Evolutionary conservation across 495 filamentous ascomycete genomes (phyloP), one percentile per base, ranked within the genome.

Genomic region (Penicillium steckii): DNA sequence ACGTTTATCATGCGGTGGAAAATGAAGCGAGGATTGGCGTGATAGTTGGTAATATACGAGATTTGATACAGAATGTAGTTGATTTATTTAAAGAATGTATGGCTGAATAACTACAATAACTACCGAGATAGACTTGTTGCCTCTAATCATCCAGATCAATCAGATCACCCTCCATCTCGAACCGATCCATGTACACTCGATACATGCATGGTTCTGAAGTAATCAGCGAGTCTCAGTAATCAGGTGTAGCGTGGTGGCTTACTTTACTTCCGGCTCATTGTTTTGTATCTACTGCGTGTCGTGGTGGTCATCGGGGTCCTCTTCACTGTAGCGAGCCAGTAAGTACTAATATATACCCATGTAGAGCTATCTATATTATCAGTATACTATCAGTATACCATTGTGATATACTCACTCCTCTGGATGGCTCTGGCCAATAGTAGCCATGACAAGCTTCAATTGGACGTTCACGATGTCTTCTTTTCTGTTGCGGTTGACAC

Each of bases 1-100:
- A 79, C 77, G 38, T 78, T 74, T 23, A 72, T 85, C 37, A 79
- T 83, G 77, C 64, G 74, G 17, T 83, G 81, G 81, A 84, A 81
- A 68, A 75, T 61, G 62, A 71, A 76, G 65, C 46, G 68, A 35
- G 68, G 68, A 4, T 32, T 55, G 12, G 50, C 43, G 5, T 55
- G 32, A 17, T 2, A 6, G 30, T 5, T n/a, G n/a, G n/a, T n/a
- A 32, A 8, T 32, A 8, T n/a, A 32, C 29, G 8, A 32, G 17
- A 8, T 8, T 42, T 8, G 17, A 21, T 42, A 42, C 7, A 42
- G 8, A 17, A 33, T 37, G 13, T 37, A 8, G 15, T 15, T 37
- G 18, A 22, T 41, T 23, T 13, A 22, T 21, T 19, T 41, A 41
- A 41, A 41, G 38, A 41, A 22, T 19, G 38, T 41, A 41, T 23